Conservation (phyloP, 805 yeast species). For the Metschnikowia drakensbergensis region DNA sequence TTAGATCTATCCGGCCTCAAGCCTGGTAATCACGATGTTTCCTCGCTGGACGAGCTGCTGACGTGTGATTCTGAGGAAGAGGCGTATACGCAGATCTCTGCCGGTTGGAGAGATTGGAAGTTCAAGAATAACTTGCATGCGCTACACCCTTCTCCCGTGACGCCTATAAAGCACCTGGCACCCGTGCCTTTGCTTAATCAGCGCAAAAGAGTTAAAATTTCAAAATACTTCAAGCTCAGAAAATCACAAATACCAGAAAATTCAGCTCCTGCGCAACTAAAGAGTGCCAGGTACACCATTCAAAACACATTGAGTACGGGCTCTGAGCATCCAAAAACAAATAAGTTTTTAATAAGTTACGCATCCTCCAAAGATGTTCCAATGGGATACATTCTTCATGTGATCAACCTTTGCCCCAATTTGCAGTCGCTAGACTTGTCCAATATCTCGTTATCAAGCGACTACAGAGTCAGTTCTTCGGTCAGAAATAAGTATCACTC, state of each 20-base stretch:
- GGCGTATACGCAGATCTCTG: conserved; percentile 36
- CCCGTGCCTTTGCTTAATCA: conserved; percentile 15
- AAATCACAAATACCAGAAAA: conserved; percentile 6
- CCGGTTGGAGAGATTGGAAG: conserved; percentile 94
- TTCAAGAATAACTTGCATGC: conserved; percentile 62
- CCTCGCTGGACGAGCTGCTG: conserved; percentile 10
- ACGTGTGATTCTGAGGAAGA: conserved; percentile 3
- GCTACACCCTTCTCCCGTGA: conserved; percentile 21
- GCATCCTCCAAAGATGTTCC: conserved; percentile 74
- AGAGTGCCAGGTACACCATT: not conserved
- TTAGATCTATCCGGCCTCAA: conserved; percentile 54
- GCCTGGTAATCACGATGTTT: conserved; percentile 30
- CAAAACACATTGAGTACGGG: not conserved
- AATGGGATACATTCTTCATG: conserved; percentile 66
- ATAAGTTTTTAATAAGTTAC: conserved; percentile 58
- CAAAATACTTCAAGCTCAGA: conserved; percentile 17
- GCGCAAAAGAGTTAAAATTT: conserved; percentile 14
- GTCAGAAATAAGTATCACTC: conserved; percentile 33
- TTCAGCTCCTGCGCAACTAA: not conserved
- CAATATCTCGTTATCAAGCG: conserved; percentile 59
- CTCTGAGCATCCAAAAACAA: conserved; percentile 51
- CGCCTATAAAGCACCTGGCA: conserved; percentile 15
- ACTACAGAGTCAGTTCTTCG: conserved; percentile 50
- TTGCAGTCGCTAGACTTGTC: conserved; percentile 54
- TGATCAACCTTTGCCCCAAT: conserved; percentile 65